phyloP scores from a whole-genome alignment of 2,329 filamentous ascomycete genomes.

The Fragosphaeria purpurea region DNA sequence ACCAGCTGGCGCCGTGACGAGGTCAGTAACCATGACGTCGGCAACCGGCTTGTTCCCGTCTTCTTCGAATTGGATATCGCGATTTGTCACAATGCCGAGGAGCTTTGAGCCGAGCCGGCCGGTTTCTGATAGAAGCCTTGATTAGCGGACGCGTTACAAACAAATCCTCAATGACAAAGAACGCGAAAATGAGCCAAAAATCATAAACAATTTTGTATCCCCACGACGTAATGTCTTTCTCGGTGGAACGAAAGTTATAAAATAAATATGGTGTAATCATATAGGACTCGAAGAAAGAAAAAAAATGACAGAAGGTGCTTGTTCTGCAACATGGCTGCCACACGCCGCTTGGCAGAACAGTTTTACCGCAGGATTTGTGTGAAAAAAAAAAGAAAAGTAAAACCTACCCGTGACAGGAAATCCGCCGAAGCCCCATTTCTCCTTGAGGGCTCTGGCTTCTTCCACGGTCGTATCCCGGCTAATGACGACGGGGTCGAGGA shows the following conservation, averaged over 20 bases:
- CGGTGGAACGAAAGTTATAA: constrained; percentile 99
- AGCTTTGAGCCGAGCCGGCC: constrained; percentile 93
- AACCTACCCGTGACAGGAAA: constrained; percentile 95
- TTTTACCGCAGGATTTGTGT: too few relatives aligned
- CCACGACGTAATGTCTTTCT: constrained; percentile 78
- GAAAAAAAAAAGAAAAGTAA: constrained; percentile 10
- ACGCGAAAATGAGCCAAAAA: constrained; percentile 4
- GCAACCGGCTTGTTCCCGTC: constrained; percentile 63
- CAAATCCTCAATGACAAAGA: constrained; percentile 2
- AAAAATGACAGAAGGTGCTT: not conserved
- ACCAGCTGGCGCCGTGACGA: constrained; percentile 76
- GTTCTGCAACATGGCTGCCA: too few relatives aligned
- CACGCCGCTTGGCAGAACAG: too few relatives aligned
- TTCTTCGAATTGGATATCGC: constrained; percentile 94
- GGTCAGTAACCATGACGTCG: constrained; percentile 93
- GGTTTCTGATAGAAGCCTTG: constrained; percentile 50
- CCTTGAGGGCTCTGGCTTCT: constrained; percentile 85
- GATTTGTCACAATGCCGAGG: constrained; percentile 92
- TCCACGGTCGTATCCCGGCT: constrained; percentile 77
- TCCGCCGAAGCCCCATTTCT: constrained; percentile 97
- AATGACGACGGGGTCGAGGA: constrained; percentile 89
- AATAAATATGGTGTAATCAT: constrained; percentile 73
- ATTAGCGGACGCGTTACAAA: constrained; percentile 16
- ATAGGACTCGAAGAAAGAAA: constrained; percentile 21
- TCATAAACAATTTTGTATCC: constrained; percentile 45